phyloP scores from a whole-genome alignment of 768 basidiomycete genomes.

The Leucogyrophana mollusca region DNA sequence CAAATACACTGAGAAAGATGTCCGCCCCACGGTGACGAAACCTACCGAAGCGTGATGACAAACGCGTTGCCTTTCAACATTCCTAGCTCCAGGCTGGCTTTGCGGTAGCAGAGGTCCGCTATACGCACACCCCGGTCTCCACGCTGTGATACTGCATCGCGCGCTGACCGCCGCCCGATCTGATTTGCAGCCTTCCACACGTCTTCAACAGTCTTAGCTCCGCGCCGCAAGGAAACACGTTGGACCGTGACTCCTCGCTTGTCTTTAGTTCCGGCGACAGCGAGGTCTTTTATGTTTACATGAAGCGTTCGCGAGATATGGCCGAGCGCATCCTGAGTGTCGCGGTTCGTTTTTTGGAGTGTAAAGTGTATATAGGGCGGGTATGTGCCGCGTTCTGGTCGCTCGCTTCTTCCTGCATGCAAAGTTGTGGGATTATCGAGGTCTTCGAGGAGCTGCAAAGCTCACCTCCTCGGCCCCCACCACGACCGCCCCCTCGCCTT shows the following conservation, averaged over 20 bases:
- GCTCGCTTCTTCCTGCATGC: slow-evolving; percentile 33
- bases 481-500: slow-evolving; percentile 45
- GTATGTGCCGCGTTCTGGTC: slow-evolving; percentile 58
- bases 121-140: slow-evolving; percentile 90
- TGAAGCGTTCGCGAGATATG: slow-evolving; percentile 79
- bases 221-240: slow-evolving; percentile 77
- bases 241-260: slow-evolving; percentile 97
- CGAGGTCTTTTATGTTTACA: slow-evolving; percentile 75
- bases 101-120: slow-evolving; percentile 84
- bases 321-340: slow-evolving; percentile 90
- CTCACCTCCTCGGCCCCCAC: slow-evolving; percentile 32
- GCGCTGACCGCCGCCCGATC: slow-evolving; percentile 51
- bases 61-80: slow-evolving; percentile 98
- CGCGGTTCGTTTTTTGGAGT: slow-evolving; percentile 95
- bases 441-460: not conserved
- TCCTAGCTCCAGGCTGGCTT: slow-evolving; percentile 82
- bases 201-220: slow-evolving; percentile 75
- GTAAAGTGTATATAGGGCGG: slow-evolving; percentile 96
- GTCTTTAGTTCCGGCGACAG: slow-evolving; percentile 95
- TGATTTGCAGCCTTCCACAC: slow-evolving; percentile 85
- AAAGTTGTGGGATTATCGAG: not conserved
- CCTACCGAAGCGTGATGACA: slow-evolving; percentile 88
- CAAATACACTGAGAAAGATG: slow-evolving; percentile 1
- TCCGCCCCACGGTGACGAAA: not conserved
- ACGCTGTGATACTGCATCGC: slow-evolving; percentile 63